Evolutionary conservation across 768 basidiomycete genomes (phyloP).

Genomic region (Termitomyces bulborhizus): DNA sequence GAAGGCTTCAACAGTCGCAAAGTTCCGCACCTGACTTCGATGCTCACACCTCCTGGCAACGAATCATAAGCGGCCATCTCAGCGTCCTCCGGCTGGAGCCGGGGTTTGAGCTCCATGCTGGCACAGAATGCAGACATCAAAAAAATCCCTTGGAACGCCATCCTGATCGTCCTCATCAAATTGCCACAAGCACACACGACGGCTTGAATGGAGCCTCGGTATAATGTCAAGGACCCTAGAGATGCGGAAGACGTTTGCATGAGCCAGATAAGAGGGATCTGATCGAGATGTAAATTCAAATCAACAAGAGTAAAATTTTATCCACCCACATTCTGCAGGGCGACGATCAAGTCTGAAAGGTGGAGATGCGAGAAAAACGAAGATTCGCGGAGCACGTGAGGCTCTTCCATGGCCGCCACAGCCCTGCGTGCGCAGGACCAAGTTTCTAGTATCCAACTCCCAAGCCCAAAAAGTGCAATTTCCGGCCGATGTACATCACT

Average conservation of each 20-base stretch:
- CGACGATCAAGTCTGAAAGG: slow-evolving; percentile 56
- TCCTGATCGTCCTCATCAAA: slow-evolving; percentile 55
- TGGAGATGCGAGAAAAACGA: slow-evolving; percentile 53
- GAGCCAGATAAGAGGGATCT: slow-evolving; percentile 74
- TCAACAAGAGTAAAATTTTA: slow-evolving; percentile 18
- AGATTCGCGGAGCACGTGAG: slow-evolving; percentile 33
- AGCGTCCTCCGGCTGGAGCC: slow-evolving; percentile 55
- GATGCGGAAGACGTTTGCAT: slow-evolving; percentile 68
- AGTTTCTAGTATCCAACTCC: slow-evolving; percentile 75
- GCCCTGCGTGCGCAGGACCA: slow-evolving; percentile 66
- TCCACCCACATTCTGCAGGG: slow-evolving; percentile 63
- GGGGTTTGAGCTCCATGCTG: slow-evolving; percentile 63
- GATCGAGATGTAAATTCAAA: slow-evolving; percentile 11
- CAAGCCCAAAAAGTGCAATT: slow-evolving; percentile 75
- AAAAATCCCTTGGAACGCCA: slow-evolving; percentile 84
- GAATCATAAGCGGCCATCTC: slow-evolving; percentile 43
- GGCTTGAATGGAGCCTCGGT: slow-evolving; percentile 71
- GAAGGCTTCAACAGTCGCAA: slow-evolving; percentile 1
- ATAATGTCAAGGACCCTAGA: slow-evolving; percentile 76
- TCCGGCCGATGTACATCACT: slow-evolving; percentile 76
- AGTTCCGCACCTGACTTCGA: slow-evolving; percentile 57
- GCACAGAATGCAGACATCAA: slow-evolving; percentile 84
- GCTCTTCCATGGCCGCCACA: slow-evolving; percentile 51
- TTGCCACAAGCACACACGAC: slow-evolving; percentile 61
- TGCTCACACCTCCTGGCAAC: slow-evolving; percentile 52